Percentiles rank a stretch among this genome's conserved stretches.
Conservation (phyloP, 441 rosid species). For the Populus trichocarpa region DNA sequence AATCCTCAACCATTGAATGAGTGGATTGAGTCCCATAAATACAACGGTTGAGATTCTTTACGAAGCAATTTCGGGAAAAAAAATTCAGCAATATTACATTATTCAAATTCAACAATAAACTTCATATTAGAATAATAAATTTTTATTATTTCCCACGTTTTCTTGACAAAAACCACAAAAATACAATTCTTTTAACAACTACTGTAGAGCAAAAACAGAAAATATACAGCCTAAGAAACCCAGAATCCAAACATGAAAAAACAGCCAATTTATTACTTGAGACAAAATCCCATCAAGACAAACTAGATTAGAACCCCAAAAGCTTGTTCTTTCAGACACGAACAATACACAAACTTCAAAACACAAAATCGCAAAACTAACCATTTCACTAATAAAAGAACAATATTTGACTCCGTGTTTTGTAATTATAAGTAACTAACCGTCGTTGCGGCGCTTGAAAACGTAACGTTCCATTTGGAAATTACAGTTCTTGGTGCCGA, state of each 20-base stretch:
- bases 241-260: background rate
- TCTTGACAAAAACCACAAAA: background rate
- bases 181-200: background rate
- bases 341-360: background rate
- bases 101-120: background rate
- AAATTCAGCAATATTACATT: background rate
- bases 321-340: background rate
- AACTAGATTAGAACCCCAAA: background rate
- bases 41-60: background rate
- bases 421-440: constrained; percentile 22
- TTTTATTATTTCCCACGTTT: background rate
- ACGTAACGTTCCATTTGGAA: constrained; percentile 96
- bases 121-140: background rate
- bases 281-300: background rate
- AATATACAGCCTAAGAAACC: background rate
- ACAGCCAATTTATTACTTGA: background rate
- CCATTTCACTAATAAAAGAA: background rate
- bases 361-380: background rate
- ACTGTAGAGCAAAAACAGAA: background rate
- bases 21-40: background rate
- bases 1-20: background rate
- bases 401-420: background rate
- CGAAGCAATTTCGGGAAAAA: background rate
- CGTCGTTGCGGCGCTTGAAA: constrained; percentile 88
- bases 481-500: constrained; percentile 86